Evolutionary conservation across 805 yeast genomes (phyloP), one percentile per base, ranked within the genome.

Genomic region (Cyberlindnera samutprakarnensis): DNA sequence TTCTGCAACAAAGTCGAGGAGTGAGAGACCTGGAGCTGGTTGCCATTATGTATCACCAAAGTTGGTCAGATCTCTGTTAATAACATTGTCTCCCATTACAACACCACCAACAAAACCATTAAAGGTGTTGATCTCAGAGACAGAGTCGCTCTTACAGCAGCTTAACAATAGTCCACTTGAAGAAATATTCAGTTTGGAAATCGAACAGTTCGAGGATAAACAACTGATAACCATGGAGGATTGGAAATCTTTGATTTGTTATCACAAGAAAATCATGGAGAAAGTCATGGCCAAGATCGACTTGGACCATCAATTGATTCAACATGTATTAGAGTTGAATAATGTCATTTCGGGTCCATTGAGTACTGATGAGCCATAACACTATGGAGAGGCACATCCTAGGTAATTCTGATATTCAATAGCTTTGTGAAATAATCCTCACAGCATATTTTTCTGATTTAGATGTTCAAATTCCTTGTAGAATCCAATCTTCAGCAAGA

Each of bases 241-340:
- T 6, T 40, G 47, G 44, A 20, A 37, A 19, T 19, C 15, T 2
- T 29, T 41, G 16, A 31, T 41, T 17, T 36, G 36, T 2, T 23
- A 38, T 15, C 40, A 39, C 22, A 18, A 19, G 16, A n/a, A 3
- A 2, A 15, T 35, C 8, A 23, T 25, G 13, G 13, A 23, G 5
- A 36, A 30, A 14, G 33, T 30, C 4, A 25, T 28, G 14, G 18
- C 28, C 15, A 41, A 31, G 25, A n/a, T 38, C 12, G 15, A 27
- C 3, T 10, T 25, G 17, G 42, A 38, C 31, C 37, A 31, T 24
- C 25, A 14, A 14, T 42, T 46, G 42, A 44, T 44, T 11, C 31
- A 36, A 13, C 39, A 37, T 14, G 33, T 44, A 9, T 40, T 46
- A 32, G 49, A 46, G 22, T 34, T 46, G 31, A 46, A 44, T 31